These are phyloP conservation scores for Stemphylium vesicarium DNA, from an alignment of 2,329 filamentous ascomycete genomes.

Conservation along the genomic window DNA sequence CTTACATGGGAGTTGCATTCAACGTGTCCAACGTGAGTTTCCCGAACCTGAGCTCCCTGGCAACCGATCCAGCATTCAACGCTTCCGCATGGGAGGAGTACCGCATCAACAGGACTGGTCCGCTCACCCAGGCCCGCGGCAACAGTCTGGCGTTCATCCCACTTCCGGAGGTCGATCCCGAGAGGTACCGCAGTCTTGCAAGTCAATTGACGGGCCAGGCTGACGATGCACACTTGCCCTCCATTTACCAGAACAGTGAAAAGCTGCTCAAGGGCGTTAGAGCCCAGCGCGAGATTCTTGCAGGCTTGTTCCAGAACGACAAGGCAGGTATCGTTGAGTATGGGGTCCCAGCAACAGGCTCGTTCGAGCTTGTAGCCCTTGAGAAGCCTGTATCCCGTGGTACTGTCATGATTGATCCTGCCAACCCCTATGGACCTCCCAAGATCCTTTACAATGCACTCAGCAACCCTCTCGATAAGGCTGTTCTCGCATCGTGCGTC, in stretches of 20 bases:
- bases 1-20: constrained; percentile 29
- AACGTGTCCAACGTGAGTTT: constrained; percentile 26
- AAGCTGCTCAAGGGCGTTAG: constrained; percentile 33
- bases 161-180: constrained; percentile 30
- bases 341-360: constrained; percentile 45
- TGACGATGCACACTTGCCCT: constrained; percentile 27
- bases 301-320: constrained; percentile 26
- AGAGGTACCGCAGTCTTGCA: constrained; percentile 25
- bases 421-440: constrained; percentile 34
- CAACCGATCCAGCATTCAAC: constrained; percentile 34
- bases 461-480: constrained; percentile 39
- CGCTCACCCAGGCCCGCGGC: constrained; percentile 34
- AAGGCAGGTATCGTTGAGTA: constrained; percentile 36
- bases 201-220: constrained; percentile 16
- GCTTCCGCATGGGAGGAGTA: constrained; percentile 39
- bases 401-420: constrained; percentile 35
- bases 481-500: constrained; percentile 43
- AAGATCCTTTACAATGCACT: constrained; percentile 39
- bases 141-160: constrained; percentile 37
- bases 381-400: constrained; percentile 52
- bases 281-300: constrained; percentile 39
- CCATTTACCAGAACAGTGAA: constrained; percentile 32
- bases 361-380: constrained; percentile 32
- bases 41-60: constrained; percentile 29
- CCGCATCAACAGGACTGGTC: constrained; percentile 32